phyloP scores from a whole-genome alignment of 2,329 filamentous ascomycete species.

The Alternaria triticina region DNA sequence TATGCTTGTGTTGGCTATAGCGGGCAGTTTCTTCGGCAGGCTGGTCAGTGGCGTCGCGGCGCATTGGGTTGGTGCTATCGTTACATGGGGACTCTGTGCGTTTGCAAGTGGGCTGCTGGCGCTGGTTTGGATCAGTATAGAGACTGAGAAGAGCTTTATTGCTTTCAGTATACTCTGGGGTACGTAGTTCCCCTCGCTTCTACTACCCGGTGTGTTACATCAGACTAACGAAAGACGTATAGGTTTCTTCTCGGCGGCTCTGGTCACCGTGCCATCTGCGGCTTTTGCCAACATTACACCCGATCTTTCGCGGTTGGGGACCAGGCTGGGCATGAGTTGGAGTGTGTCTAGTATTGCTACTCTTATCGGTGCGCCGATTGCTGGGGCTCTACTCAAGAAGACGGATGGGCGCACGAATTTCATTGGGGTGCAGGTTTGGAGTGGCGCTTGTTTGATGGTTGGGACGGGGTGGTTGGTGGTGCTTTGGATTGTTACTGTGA shows the following conservation, averaged over 20 bases:
- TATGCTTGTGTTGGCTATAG: slow-evolving; percentile 42
- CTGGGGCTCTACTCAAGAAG: slow-evolving; percentile 39
- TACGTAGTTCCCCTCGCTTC: slow-evolving; percentile 14
- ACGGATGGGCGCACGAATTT: slow-evolving; percentile 32
- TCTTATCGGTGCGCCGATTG: slow-evolving; percentile 46
- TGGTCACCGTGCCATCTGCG: slow-evolving; percentile 46
- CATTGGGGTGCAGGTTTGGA: slow-evolving; percentile 45
- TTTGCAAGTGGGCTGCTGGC: slow-evolving; percentile 35
- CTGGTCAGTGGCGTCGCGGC: slow-evolving; percentile 38
- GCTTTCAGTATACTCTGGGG: slow-evolving; percentile 47
- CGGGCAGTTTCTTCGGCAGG: slow-evolving; percentile 45
- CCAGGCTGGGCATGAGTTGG: slow-evolving; percentile 48
- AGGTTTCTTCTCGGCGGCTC: slow-evolving; percentile 48
- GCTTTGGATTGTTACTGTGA: slow-evolving; percentile 34
- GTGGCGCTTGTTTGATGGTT: slow-evolving; percentile 42
- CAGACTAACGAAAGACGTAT: not conserved
- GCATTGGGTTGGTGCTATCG: slow-evolving; percentile 41
- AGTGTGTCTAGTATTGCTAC: slow-evolving; percentile 44
- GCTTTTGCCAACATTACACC: slow-evolving; percentile 48
- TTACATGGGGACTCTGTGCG: slow-evolving; percentile 44
- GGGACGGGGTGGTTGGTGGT: slow-evolving; percentile 33
- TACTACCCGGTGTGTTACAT: not conserved
- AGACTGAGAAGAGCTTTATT: slow-evolving; percentile 35
- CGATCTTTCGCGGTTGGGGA: slow-evolving; percentile 44
- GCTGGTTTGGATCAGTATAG: slow-evolving; percentile 43